phyloP scores from a whole-genome alignment of 1,139 yeast species.

The Diutina neorugosa region DNA sequence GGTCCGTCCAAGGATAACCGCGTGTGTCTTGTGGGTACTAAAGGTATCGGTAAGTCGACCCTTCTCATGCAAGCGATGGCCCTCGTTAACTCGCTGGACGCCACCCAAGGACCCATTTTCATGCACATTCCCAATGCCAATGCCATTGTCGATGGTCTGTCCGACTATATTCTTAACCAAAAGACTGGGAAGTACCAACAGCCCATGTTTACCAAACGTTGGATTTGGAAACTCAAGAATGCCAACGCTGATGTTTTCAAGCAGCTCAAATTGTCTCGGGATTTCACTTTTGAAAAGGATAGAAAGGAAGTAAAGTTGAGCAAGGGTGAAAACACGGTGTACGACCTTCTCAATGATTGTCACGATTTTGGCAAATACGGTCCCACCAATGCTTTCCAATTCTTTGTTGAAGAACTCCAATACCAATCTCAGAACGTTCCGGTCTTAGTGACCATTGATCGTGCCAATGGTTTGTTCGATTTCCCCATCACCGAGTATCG shows the following conservation, averaged over 20 bases:
- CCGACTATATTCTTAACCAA: constrained; percentile 50
- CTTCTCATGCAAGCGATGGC: constrained; percentile 65
- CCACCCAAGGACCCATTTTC: constrained; percentile 36
- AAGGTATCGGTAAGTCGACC: constrained; percentile 76
- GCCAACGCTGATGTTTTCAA: constrained; percentile 44
- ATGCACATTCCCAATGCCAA: constrained; percentile 59
- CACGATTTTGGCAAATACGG: constrained; percentile 28
- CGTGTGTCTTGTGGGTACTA: constrained; percentile 50
- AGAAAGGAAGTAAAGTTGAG: constrained; percentile 23
- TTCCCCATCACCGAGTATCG: constrained; percentile 49
- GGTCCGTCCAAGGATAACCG: constrained; percentile 32
- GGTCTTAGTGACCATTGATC: constrained; percentile 62
- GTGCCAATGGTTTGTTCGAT: constrained; percentile 55
- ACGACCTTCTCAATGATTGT: constrained; percentile 24
- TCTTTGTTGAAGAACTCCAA: constrained; percentile 42
- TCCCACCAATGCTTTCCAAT: constrained; percentile 32
- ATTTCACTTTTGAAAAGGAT: constrained; percentile 22
- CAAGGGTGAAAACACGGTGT: constrained; percentile 31
- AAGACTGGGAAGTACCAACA: constrained; percentile 47
- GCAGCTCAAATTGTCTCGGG: constrained; percentile 37
- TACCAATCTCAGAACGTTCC: constrained; percentile 37
- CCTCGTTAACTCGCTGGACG: constrained; percentile 26
- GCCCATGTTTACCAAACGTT: constrained; percentile 63
- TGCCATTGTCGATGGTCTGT: constrained; percentile 55
- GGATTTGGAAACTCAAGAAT: constrained; percentile 43